Conservation (phyloP, 2,329 filamentous ascomycete species). For the Penicillium carneum region DNA sequence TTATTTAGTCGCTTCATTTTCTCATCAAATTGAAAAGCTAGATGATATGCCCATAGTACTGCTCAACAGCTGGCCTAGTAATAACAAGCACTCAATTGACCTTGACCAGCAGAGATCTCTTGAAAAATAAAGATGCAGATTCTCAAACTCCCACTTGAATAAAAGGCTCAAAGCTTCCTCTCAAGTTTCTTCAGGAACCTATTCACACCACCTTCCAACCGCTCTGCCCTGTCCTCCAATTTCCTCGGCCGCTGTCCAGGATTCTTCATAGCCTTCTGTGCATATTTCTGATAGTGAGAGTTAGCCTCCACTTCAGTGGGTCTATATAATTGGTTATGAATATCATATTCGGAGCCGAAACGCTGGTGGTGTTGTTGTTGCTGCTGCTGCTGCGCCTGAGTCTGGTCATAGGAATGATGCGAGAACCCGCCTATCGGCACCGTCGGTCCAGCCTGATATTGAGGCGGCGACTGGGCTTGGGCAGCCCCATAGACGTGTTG, state of each 20-base stretch:
- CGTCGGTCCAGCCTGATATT: slow-evolving; percentile 25
- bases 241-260: slow-evolving; percentile 44
- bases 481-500: slow-evolving; percentile 37
- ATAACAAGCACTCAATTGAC: not conserved
- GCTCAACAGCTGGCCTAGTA: not conserved
- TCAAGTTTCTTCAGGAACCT: slow-evolving; percentile 56
- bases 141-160: not conserved
- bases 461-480: slow-evolving; percentile 30
- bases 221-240: slow-evolving; percentile 49
- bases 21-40: not conserved
- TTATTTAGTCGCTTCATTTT: not conserved
- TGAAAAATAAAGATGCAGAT: not conserved
- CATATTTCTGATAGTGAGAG: slow-evolving; percentile 46
- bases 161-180: slow-evolving; percentile 44
- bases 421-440: slow-evolving; percentile 50
- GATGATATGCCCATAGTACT: not conserved
- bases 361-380: slow-evolving; percentile 39
- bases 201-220: slow-evolving; percentile 54
- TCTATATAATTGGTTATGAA: slow-evolving; percentile 57
- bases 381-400: slow-evolving; percentile 28
- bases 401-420: slow-evolving; percentile 50
- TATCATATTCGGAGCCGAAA: slow-evolving; percentile 47
- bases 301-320: slow-evolving; percentile 54
- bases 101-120: slow-evolving; percentile 2
- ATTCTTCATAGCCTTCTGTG: slow-evolving; percentile 45